A percentile compares a stretch with the other conserved stretches of the same genome.
Conservation (phyloP, 176 grass and related monocot genomes). For the Tillandsia leiboldiana region DNA sequence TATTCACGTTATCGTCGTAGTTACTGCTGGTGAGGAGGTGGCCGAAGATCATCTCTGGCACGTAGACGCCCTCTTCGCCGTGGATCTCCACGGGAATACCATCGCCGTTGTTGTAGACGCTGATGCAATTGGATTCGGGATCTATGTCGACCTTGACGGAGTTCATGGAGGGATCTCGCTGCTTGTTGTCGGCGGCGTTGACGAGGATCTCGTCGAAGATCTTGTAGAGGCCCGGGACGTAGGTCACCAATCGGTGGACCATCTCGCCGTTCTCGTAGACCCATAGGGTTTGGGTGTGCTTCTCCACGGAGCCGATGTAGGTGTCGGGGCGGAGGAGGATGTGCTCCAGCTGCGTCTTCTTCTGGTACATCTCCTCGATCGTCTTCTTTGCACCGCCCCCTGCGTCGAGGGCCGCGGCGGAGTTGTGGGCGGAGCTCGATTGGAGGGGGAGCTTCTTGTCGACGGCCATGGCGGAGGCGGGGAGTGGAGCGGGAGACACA, state of each 20-base stretch:
- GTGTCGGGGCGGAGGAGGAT: conserved; percentile 89
- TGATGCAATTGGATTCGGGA: conserved; percentile 37
- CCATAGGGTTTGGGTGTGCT: conserved; percentile 62
- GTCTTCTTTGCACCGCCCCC: conserved; percentile 29
- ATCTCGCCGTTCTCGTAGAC: conserved; percentile 58
- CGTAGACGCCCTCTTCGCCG: conserved; percentile 77
- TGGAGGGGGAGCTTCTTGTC: conserved; percentile 42
- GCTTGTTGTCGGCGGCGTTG: conserved; percentile 96
- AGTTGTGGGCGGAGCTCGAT: conserved; percentile 69
- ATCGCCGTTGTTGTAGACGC: conserved; percentile 74
- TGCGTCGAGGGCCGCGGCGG: conserved; percentile 6
- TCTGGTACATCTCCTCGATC: conserved; percentile 90
- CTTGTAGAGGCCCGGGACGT: conserved; percentile 94
- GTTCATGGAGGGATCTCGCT: conserved; percentile 80
- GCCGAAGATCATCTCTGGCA: conserved; percentile 93
- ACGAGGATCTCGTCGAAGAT: conserved; percentile 99
- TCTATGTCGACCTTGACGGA: conserved; percentile 73
- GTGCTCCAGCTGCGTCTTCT: conserved; percentile 84
- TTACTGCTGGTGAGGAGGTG: conserved; percentile 96
- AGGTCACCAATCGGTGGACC: conserved; percentile 41
- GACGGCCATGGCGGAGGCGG: conserved; percentile 25
- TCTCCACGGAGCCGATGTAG: conserved; percentile 77
- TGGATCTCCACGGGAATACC: conserved; percentile 89
- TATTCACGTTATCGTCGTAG: conserved; percentile 73
- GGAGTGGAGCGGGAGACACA: conserved; percentile 17